phyloP scores from a whole-genome alignment of 306 rosid species.

The Lotus japonicus region DNA sequence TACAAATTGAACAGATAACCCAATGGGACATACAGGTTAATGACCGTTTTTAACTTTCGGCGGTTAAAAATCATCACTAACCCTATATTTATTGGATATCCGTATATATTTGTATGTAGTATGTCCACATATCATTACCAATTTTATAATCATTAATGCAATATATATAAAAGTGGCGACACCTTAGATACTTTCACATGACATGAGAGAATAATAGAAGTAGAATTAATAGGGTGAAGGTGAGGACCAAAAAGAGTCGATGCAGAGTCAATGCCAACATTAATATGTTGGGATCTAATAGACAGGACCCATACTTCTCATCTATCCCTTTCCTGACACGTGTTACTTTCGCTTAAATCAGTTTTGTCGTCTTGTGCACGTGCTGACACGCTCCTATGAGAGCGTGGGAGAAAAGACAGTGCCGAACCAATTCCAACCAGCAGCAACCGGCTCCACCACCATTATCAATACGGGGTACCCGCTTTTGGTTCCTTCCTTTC shows the following conservation, averaged over 20 bases:
- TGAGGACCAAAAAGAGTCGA: neutral
- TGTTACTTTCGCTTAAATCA: neutral
- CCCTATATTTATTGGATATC: too few relatives aligned
- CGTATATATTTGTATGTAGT: too few relatives aligned
- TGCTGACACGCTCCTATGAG: neutral
- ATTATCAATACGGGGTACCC: neutral
- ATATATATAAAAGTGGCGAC: too few relatives aligned
- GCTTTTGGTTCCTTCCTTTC: neutral
- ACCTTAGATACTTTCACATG: too few relatives aligned
- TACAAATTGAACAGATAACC: too few relatives aligned
- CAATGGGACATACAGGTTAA: too few relatives aligned
- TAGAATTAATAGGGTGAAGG: neutral
- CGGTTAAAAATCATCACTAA: too few relatives aligned
- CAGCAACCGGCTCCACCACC: neutral
- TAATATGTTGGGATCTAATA: conserved; percentile 54
- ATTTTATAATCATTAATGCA: too few relatives aligned
- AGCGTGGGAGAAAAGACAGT: neutral
- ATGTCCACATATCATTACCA: too few relatives aligned
- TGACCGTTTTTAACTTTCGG: too few relatives aligned
- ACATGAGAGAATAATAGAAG: too few relatives aligned
- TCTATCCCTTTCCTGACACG: conserved; percentile 2
- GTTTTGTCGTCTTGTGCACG: conserved; percentile 2
- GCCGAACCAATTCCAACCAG: too few relatives aligned
- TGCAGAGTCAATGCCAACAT: conserved; percentile 15
- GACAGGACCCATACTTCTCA: conserved; percentile 48